phyloP scores from a whole-genome alignment of 495 filamentous ascomycete species.

The Peziza echinospora region DNA sequence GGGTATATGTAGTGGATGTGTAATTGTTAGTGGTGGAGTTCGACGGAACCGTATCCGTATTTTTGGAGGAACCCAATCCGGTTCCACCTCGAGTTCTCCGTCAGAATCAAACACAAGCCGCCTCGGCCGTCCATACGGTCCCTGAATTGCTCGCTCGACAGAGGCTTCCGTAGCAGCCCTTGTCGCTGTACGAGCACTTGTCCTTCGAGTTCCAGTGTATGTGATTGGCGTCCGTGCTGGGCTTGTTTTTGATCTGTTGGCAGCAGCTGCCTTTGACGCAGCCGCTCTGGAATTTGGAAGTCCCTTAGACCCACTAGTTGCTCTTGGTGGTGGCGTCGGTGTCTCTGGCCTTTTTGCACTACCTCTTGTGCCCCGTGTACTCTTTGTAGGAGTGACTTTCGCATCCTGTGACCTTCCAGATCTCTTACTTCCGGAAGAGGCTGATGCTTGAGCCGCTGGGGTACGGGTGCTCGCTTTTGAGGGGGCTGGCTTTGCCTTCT shows the following conservation, averaged over 20 bases:
- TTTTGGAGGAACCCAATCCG: constrained; percentile 12
- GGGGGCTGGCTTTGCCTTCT: constrained; percentile 1
- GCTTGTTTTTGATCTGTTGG: constrained; percentile 20
- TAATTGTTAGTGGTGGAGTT: constrained; percentile 22
- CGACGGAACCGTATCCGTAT: constrained; percentile 15
- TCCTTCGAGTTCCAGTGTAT: constrained; percentile 3
- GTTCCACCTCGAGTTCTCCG: constrained; percentile 14
- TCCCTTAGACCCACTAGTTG: too few relatives aligned
- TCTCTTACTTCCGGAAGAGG: background rate
- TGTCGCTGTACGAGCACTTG: constrained; percentile 14
- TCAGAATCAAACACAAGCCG: constrained; percentile 15
- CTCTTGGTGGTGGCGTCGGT: constrained; percentile 5
- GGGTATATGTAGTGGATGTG: constrained; percentile 31
- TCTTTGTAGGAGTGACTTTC: background rate
- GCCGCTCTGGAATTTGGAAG: too few relatives aligned
- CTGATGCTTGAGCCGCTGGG: background rate
- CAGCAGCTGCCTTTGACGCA: too few relatives aligned
- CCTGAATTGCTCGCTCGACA: background rate
- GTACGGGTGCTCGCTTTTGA: background rate
- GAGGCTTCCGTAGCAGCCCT: constrained; percentile 1
- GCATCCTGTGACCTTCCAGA: background rate
- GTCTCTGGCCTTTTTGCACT: background rate
- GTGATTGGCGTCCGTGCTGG: constrained; percentile 10
- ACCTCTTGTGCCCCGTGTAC: background rate
- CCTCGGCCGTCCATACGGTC: background rate